A percentile compares a stretch with the other conserved stretches of the same genome.
These are phyloP conservation scores for Niveomyces coronatus DNA, from an alignment of 2,329 filamentous ascomycete genomes.

Conservation along the genomic window DNA sequence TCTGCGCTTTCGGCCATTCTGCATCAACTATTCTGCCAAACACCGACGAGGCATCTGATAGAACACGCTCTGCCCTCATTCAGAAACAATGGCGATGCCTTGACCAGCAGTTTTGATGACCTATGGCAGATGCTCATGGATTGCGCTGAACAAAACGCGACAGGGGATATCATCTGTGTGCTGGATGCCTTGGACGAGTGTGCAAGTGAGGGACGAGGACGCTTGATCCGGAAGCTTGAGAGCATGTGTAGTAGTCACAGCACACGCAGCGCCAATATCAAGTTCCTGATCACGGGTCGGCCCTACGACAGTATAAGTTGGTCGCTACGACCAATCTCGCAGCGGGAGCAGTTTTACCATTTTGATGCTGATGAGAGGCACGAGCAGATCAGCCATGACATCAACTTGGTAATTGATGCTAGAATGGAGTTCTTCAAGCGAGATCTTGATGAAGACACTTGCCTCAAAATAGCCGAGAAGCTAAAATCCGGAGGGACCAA, in stretches of 20 bases:
- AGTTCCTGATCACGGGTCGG: slow-evolving; percentile 23
- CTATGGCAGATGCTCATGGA: not conserved
- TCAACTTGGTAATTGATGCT: slow-evolving; percentile 20
- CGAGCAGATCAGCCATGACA: slow-evolving; percentile 19
- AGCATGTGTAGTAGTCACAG: no score
- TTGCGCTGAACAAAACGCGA: not conserved
- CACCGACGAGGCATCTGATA: not conserved
- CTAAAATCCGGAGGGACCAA: not conserved
- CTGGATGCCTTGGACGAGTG: slow-evolving; percentile 2
- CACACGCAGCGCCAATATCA: slow-evolving; percentile 15
- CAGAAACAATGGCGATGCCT: not conserved
- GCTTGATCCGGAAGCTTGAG: not conserved
- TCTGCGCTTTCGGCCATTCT: not conserved
- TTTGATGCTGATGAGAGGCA: slow-evolving; percentile 20
- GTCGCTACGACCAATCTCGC: slow-evolving; percentile 12
- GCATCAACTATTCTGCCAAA: not conserved
- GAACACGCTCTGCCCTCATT: not conserved
- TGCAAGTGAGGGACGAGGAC: not conserved
- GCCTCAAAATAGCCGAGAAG: not conserved
- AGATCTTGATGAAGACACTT: slow-evolving; percentile 10
- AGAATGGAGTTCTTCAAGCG: slow-evolving; percentile 13
- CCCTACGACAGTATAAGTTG: slow-evolving; percentile 18
- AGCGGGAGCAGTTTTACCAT: slow-evolving; percentile 11
- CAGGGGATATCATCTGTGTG: not conserved
- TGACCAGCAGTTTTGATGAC: not conserved